A percentile compares a stretch with the other conserved stretches of the same genome.
phyloP scores from a whole-genome alignment of 441 rosid genomes.

The Gossypium lobatum region DNA sequence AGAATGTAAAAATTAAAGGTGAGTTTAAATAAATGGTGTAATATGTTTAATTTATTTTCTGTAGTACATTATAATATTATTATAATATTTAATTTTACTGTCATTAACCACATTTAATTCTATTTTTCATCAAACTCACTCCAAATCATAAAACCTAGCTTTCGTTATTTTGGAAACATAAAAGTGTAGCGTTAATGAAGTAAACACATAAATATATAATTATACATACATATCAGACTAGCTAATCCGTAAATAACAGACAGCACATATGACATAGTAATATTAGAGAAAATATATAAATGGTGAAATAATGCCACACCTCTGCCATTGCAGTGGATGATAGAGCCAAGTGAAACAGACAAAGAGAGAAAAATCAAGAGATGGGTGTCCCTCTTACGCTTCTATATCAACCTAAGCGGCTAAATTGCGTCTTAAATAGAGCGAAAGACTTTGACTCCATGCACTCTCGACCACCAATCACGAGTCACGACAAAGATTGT shows the following conservation, averaged over 20 bases:
- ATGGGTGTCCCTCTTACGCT: not conserved
- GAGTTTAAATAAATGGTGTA: accelerated
- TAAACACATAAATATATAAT: too few species aligned
- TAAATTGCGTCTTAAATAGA: not conserved
- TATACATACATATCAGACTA: not conserved
- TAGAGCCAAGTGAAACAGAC: not conserved
- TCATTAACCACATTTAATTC: too few species aligned
- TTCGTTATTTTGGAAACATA: not conserved
- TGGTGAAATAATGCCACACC: not conserved
- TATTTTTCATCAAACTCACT: too few species aligned
- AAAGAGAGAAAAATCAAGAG: not conserved
- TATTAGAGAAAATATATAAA: not conserved
- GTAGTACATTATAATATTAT: too few species aligned
- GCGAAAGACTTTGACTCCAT: not conserved
- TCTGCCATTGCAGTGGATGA: not conserved
- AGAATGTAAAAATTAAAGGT: not conserved
- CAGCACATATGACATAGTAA: not conserved
- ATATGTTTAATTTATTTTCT: too few species aligned
- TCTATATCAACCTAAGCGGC: not conserved
- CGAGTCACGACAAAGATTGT: not conserved
- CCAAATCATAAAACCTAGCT: not conserved
- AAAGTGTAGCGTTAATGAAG: not conserved
- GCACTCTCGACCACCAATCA: not conserved
- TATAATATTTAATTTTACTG: accelerated
- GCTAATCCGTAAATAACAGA: not conserved